A percentile compares a stretch with the other conserved stretches of the same genome.
phyloP scores from a whole-genome alignment of 2,329 filamentous ascomycete genomes.

The Neofusicoccum parvum region DNA sequence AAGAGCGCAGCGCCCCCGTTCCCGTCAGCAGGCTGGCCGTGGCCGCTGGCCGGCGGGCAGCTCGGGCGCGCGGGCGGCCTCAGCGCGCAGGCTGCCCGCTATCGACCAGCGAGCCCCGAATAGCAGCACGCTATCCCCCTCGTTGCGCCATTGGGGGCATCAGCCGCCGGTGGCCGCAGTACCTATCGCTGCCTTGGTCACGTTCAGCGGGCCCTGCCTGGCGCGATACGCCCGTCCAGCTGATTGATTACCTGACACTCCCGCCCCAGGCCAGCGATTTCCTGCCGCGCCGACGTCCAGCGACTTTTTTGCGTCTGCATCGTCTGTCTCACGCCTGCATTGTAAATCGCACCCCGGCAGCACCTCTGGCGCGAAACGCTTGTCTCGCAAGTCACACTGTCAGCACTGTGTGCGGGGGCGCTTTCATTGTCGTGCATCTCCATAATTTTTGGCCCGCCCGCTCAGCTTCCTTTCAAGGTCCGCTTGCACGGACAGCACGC shows the following conservation, averaged over 20 bases:
- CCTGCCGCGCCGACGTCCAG: neutral
- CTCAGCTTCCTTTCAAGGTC: slow-evolving; percentile 21
- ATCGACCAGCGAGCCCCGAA: slow-evolving; percentile 14
- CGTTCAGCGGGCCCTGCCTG: slow-evolving; percentile 18
- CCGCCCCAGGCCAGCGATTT: slow-evolving; percentile 4
- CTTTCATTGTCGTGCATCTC: slow-evolving; percentile 23
- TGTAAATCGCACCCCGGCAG: slow-evolving; percentile 4
- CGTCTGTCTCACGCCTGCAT: slow-evolving; percentile 12
- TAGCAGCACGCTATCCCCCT: slow-evolving; percentile 18
- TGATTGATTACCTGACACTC: slow-evolving; percentile 18
- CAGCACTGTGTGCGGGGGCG: slow-evolving; percentile 21
- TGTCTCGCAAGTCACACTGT: slow-evolving; percentile 10
- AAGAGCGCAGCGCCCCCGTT: neutral
- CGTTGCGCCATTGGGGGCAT: slow-evolving; percentile 19
- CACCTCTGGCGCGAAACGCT: neutral
- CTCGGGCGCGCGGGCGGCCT: neutral
- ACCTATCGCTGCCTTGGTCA: slow-evolving; percentile 20
- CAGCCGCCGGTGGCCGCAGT: slow-evolving; percentile 17
- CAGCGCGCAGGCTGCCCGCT: slow-evolving; percentile 5
- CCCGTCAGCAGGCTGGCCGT: neutral
- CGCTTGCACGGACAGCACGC: slow-evolving; percentile 19
- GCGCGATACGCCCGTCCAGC: slow-evolving; percentile 17
- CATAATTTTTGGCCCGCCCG: slow-evolving; percentile 23
- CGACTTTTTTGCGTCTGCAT: neutral
- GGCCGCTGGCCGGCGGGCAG: neutral